Base-by-base conservation (phyloP, 345 rosid species). In the Dovyalis caffra region DNA sequence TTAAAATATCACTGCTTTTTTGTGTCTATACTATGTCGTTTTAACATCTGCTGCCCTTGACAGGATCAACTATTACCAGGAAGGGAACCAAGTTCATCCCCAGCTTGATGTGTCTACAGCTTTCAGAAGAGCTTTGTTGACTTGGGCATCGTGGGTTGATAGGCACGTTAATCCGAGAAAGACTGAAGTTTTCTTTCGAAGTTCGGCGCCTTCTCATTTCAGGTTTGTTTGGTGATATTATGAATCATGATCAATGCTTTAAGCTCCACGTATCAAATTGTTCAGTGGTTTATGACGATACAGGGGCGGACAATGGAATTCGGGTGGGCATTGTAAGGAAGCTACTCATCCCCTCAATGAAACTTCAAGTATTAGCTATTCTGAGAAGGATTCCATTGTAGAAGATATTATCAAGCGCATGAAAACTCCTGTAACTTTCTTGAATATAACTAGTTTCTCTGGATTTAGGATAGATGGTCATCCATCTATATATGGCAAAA, bases 121-220 rank as follows among this genome's bases (percentile, higher is more conserved):
- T 72, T 95, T 87, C 76, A 85, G 86, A 80, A 90, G 84, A 89
- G 97, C 99, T 61, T 66, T 92, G 71, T 85, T 32, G 72, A 91
- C 95, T 56, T 95, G 97, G 99, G 91, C 90, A 74, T 85, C 94
- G 58, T 95, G 99, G 99, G 91, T 91, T 33, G 97, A 95, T 70
- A 90, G 70, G 71, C 85, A 83, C 76, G 78, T 90, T 20, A 84
- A 92, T 78, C 86, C 88, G 4, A 85, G 83, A 71, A 89, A 85
- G 87, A 91, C 97, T 32, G 84, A 60, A 62, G 94, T 95, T 66
- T 95, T 95, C 91, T 92, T 92, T 79, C 82, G 94, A 80, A 91
- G 87, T 74, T 86, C 90, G 0, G 79, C 97, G 20, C 97, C 97
- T 70, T 88, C 97, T 15, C 99, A 92, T 83, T 95, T 92, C 91